Evolutionary conservation across 768 basidiomycete species (phyloP), one percentile per base, ranked within the genome.

Genomic region (Holtermanniella nyarrowii): DNA sequence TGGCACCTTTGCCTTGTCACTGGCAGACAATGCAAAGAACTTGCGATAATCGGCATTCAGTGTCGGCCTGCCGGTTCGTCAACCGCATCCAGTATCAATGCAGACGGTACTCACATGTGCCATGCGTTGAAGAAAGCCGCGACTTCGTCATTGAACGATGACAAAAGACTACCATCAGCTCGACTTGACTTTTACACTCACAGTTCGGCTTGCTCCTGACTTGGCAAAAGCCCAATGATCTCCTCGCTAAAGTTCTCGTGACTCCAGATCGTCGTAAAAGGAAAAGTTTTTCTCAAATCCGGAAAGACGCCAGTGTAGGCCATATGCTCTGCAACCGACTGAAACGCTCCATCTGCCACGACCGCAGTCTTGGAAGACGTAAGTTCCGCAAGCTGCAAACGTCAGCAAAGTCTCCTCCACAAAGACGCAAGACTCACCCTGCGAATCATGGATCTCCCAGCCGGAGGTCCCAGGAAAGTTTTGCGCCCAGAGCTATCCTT

Each of bases 241-340:
- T 71, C 70, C 11, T 55, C 65, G 18, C 53, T 62, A 48, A 69
- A 71, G 45, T 68, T 66, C 39, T 71, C 70, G 43, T 69, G 68
- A 53, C 62, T 66, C 70, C 70, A 71, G 41, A 71, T 71, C 2
- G 70, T 71, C 7, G 70, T 69, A 50, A 71, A 71, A 3, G 70
- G 70, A 46, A 68, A 71, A 0, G 66, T 69, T 55, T 71, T 69
- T 25, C 66, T 50, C 42, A 60, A 52, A 50, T 71, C 70, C 2
- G 70, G 66, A 41, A 71, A 68, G 20, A 65, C 61, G 0, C 68
- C 68, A 11, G 58, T 63, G 51, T 66, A 69, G 0, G 65, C 67
- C 1, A 55, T 52, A 24, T 69, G 66, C 40, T 71, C 67, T 0
- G 66, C 62, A 4, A 70, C 57, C 2, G 52, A 42, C 26, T 63